Evolutionary conservation across 1,139 yeast genomes (phyloP), one percentile per base, ranked within the genome.

Genomic region (Kurtzmaniella quercitrusa): DNA sequence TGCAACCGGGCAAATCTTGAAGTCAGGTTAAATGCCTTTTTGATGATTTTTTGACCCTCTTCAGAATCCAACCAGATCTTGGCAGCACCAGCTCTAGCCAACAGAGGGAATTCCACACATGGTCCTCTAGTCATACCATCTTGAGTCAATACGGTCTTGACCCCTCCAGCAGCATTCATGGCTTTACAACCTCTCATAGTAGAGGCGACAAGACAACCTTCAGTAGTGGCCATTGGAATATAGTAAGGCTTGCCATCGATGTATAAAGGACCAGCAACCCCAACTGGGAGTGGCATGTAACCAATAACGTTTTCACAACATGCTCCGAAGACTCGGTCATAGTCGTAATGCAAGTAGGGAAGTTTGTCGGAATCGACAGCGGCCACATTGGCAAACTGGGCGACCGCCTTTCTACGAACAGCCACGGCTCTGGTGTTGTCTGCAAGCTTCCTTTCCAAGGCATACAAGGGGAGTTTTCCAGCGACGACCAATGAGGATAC

Each of bases 51-150:
- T 62, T 86, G 94, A 47, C 99, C 98, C 56, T 89, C 98, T 51
- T 85, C 96, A 37, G 96, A 86, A 62, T 94, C 98, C 49, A 94
- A 73, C 98, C 98, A 93, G 37, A 87, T 66, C 65, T 93, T 93
- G 55, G 96, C 95, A 36, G 91, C 90, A 58, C 98, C 98, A 15
- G 98, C 93, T 67, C 97, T 81, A 25, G 73, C 63, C 59, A 93
- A 76, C 11, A 85, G 66, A 38, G 94, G 85, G 75, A 93, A 93
- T 42, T 85, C 75, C 43, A 93, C 97, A 75, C 97, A 90, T 34
- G 99, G 98, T 37, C 98, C 99, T 70, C 98, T 85, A 18, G 98
- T 91, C 98, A 93, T 93, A 66, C 98, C 97, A 65, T 93, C 99
- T 55, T 83, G 87, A 17, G 97, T 89, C 55, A 93, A 76, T 25